Evolutionary conservation across 257 asterid species (phyloP).

Genomic region (Salvia hispanica): DNA sequence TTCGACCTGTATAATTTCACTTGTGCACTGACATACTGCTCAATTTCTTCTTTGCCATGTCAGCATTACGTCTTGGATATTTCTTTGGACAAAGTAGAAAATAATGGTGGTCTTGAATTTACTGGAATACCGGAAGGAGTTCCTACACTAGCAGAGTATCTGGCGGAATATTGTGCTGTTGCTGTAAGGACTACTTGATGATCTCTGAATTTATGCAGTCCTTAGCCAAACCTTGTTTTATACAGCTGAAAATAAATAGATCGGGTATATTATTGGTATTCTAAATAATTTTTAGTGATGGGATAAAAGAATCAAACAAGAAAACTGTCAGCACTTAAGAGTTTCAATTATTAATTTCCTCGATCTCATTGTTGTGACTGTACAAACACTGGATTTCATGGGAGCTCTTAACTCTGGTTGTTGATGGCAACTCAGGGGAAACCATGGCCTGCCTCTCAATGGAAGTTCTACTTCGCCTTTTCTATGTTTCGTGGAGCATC

Average conservation of each 20-base stretch:
- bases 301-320: not conserved
- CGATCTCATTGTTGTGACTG: not conserved
- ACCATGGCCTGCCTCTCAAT: constrained; percentile 81
- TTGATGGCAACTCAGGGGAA: constrained; percentile 61
- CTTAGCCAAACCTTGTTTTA: constrained; percentile 8
- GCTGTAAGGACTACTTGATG: constrained; percentile 54
- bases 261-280: not conserved
- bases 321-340: not conserved
- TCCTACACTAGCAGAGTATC: constrained; percentile 77
- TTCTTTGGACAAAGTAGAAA: constrained; percentile 49
- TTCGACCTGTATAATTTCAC: not conserved
- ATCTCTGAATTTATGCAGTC: constrained; percentile 19
- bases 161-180: constrained; percentile 74
- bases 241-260: not conserved
- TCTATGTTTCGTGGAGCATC: constrained; percentile 93
- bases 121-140: constrained; percentile 74
- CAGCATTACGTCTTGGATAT: constrained; percentile 80
- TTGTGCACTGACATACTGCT: constrained; percentile 20
- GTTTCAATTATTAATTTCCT: not conserved
- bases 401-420: constrained; percentile 27
- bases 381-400: constrained; percentile 2
- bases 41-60: constrained; percentile 21
- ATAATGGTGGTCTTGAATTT: constrained; percentile 61
- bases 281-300: not conserved
- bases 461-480: constrained; percentile 94